Conservation (phyloP, 495 filamentous ascomycete genomes). For the Cercophora newfieldiana region DNA sequence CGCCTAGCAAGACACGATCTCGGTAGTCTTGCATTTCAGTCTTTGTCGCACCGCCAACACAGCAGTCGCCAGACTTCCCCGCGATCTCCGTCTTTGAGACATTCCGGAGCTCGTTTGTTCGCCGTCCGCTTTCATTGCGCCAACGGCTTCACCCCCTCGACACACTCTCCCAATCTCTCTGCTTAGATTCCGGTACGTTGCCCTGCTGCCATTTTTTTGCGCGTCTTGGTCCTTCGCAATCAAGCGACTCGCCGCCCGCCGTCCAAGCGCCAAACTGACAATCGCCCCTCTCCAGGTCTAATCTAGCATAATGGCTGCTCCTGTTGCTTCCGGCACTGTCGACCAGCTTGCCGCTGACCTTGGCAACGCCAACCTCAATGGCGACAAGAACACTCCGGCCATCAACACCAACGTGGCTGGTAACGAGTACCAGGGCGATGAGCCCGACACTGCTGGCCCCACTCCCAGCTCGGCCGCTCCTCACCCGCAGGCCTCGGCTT, state of each 20-base stretch:
- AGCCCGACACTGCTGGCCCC: constrained; percentile 58
- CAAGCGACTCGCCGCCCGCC: not conserved
- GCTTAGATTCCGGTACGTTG: constrained; percentile 25
- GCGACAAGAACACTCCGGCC: constrained; percentile 60
- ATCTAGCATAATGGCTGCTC: constrained; percentile 59
- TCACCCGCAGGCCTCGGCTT: constrained; percentile 84
- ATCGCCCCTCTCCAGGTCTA: constrained; percentile 6
- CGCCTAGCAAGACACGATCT: constrained; percentile 21
- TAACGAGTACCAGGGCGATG: constrained; percentile 51
- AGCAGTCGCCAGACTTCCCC: constrained; percentile 15
- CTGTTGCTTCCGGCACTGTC: constrained; percentile 62
- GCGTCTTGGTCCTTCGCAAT: constrained; percentile 5
- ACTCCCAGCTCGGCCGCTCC: constrained; percentile 73
- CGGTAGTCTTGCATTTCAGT: constrained; percentile 19
- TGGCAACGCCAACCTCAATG: constrained; percentile 59
- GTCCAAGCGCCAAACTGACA: constrained; percentile 13
- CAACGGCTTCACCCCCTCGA: constrained; percentile 14
- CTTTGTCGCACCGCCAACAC: constrained; percentile 23
- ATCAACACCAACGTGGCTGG: constrained; percentile 66
- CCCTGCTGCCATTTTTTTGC: constrained; percentile 6
- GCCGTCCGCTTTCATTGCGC: constrained; percentile 31
- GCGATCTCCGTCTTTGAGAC: constrained; percentile 11
- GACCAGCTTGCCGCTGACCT: constrained; percentile 68
- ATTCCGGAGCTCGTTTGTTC: constrained; percentile 29
- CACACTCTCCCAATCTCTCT: constrained; percentile 11